These are phyloP conservation scores for Nannochloris sp. DNA, from an alignment of 139 green algal genomes.

Conservation along the genomic window DNA sequence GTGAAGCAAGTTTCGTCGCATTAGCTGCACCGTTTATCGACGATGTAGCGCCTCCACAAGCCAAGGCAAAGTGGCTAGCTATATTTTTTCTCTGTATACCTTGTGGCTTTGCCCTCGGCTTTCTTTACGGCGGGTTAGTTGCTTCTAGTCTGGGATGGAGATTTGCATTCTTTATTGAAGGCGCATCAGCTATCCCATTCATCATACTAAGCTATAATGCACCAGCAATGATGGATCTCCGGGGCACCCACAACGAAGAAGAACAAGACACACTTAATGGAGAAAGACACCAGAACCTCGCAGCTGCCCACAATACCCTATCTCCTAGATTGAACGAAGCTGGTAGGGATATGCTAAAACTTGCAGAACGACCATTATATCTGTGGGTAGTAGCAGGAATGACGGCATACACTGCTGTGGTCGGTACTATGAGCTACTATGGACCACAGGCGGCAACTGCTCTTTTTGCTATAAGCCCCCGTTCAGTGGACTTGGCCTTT, in stretches of 20 bases:
- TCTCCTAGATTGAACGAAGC: not conserved
- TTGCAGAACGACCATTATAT: constrained; percentile 3
- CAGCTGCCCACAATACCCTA: not conserved
- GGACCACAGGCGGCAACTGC: constrained; percentile 57
- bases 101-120: constrained; percentile 68
- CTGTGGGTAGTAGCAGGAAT: constrained; percentile 24
- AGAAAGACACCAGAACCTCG: not conserved
- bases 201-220: constrained; percentile 42
- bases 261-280: not conserved
- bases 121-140: constrained; percentile 70
- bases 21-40: constrained; percentile 95
- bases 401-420: constrained; percentile 65
- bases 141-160: constrained; percentile 63
- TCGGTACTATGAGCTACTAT: constrained; percentile 78
- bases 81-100: constrained; percentile 93
- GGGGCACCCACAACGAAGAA: constrained; percentile 18
- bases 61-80: constrained; percentile 77
- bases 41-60: constrained; percentile 66
- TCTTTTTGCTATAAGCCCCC: constrained; percentile 44
- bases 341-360: not conserved
- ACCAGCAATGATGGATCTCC: constrained; percentile 46
- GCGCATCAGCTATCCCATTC: constrained; percentile 72
- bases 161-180: constrained; percentile 73
- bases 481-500: constrained; percentile 74
- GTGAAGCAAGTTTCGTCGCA: constrained; percentile 89